Base-by-base conservation (phyloP, 2,329 filamentous ascomycete species). In the Penicillium sp. region DNA sequence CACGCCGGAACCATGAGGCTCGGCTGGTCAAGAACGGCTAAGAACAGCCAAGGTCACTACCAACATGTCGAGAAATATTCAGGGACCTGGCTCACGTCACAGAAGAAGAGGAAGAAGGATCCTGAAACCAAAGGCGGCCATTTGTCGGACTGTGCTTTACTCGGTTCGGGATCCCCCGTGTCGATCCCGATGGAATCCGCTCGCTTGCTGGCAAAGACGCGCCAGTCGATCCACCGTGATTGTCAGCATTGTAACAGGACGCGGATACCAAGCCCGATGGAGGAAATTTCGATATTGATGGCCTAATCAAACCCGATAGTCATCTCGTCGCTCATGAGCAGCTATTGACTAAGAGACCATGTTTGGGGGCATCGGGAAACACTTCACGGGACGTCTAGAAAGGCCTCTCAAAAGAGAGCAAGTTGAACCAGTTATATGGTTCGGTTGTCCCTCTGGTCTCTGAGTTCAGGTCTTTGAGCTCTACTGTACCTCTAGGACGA, bases 111-210 rank as follows among this genome's bases (percentile, higher is more conserved):
- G 54, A 31, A 34, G 25, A 48, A 34, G 25, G 2, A 4, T 34
- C n/a, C 31, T 48, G 45, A 49, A 35, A 49, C 45, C 12, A 15
- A 43, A 25, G 11, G 34, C 56, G 51, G 56, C 25, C 50, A 54
- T 54, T 58, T 54, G 48, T 54, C 56, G 56, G 56, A 54, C 25
- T 35, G 25, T n/a, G 37, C 50, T 25, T 54, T 54, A 58, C 56
- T 58, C 37, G 50, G 50, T 58, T 42, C 50, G 56, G 56, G 56
- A 54, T 58, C 42, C n/a, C 15, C 48, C n/a, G 34, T 49, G 56
- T 43, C 56, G 56, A 58, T 58, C 56, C 45, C 25, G 45, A 45
- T 28, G 43, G 25, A 49, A 4, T 35, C 31, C 31, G 17, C 20
- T 35, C n/a, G 45, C 45, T 49, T 20, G 45, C 15, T 34, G 7